A percentile compares a stretch with the other conserved stretches of the same genome.
phyloP scores from a whole-genome alignment of 2,329 filamentous ascomycete species.

The Colletotrichum sp. region DNA sequence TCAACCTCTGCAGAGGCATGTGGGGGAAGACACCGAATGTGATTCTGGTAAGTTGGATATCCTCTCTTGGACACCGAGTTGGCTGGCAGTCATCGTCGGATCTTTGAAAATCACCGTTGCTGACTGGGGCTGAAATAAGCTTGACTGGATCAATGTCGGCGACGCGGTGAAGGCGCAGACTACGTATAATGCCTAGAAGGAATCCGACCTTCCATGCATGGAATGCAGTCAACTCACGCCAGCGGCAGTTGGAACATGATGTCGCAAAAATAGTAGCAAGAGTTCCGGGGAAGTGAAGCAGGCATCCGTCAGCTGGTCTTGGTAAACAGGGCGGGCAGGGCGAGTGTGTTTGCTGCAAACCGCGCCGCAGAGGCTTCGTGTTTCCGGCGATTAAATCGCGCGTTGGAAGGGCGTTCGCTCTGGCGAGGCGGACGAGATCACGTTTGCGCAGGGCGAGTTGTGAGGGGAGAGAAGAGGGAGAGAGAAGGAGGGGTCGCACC shows the following conservation, averaged over 20 bases:
- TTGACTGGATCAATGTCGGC: slow-evolving; percentile 48
- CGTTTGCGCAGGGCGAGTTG: not conserved
- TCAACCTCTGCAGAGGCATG: slow-evolving; percentile 29
- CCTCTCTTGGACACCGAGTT: not conserved
- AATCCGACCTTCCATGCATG: not conserved
- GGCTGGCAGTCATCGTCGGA: not conserved
- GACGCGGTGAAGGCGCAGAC: slow-evolving; percentile 42
- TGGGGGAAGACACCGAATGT: slow-evolving; percentile 32
- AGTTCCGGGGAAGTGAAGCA: not conserved
- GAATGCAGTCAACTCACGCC: not conserved
- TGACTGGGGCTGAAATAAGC: slow-evolving; percentile 30
- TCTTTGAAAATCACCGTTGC: not conserved
- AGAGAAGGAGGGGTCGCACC: not conserved
- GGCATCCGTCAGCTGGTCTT: not conserved
- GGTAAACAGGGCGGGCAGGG: not conserved
- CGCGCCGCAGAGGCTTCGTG: not conserved
- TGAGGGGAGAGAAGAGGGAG: not conserved
- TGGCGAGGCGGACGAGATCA: not conserved
- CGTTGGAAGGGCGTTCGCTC: not conserved
- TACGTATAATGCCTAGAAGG: slow-evolving; percentile 40
- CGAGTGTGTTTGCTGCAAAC: not conserved
- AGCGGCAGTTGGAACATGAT: not conserved
- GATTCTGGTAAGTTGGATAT: slow-evolving; percentile 36
- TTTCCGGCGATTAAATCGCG: not conserved
- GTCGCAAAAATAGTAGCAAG: not conserved